phyloP scores from a whole-genome alignment of 495 filamentous ascomycete species.

The Neurospora sp. region DNA sequence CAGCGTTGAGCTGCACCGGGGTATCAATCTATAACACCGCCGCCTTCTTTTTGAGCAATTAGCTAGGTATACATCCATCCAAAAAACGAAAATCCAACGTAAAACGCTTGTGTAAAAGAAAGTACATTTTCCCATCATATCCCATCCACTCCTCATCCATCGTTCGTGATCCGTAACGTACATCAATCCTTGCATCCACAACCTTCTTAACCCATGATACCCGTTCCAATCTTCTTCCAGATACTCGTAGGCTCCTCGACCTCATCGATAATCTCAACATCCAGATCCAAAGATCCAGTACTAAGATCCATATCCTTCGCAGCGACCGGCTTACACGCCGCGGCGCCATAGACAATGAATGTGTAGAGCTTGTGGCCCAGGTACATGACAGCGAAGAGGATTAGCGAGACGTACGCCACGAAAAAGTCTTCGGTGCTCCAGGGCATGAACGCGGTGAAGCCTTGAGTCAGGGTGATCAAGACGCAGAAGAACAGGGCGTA shows the following conservation, averaged over 20 bases:
- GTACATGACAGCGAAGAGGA: constrained; percentile 50
- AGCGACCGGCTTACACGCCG: neutral
- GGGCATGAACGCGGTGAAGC: constrained; percentile 56
- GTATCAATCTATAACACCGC: neutral
- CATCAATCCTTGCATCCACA: neutral
- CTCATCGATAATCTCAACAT: neutral
- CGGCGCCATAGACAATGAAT: neutral
- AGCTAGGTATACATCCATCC: neutral
- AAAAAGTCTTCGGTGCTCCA: constrained; percentile 53
- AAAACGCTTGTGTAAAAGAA: neutral
- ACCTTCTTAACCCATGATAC: neutral
- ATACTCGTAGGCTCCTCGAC: neutral
- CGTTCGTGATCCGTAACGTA: neutral
- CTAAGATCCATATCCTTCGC: neutral
- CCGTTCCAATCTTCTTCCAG: neutral
- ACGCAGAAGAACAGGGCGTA: constrained; percentile 54
- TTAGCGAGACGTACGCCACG: constrained; percentile 51
- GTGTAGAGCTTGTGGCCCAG: constrained; percentile 44
- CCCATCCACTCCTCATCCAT: neutral
- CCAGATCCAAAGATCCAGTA: neutral
- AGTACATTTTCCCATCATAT: neutral
- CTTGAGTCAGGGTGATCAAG: constrained; percentile 57
- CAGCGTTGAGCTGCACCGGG: neutral
- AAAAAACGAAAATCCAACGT: neutral
- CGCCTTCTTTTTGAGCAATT: neutral